These are phyloP conservation scores for Solanum chaucha DNA, from an alignment of 257 asterid species.

Conservation along the genomic window DNA sequence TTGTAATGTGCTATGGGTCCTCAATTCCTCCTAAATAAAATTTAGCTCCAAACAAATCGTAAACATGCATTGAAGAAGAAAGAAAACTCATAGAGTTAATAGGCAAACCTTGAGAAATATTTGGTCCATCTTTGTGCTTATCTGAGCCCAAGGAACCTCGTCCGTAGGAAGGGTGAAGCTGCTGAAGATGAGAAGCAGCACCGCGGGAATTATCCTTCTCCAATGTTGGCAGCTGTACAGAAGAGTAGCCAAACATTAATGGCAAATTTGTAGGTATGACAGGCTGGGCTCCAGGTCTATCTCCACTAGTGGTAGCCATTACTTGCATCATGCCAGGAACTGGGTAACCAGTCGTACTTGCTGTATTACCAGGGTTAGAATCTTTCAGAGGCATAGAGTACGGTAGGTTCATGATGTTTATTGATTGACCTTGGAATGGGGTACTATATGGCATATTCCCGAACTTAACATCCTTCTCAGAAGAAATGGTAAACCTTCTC, in stretches of 20 bases:
- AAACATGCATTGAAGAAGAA: neutral
- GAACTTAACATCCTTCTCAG: conserved; percentile 62
- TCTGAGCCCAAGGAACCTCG: conserved; percentile 39
- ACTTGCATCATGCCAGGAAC: conserved; percentile 52
- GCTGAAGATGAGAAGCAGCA: conserved; percentile 50
- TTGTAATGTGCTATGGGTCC: neutral
- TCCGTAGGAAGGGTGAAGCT: conserved; percentile 33
- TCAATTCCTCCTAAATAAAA: neutral
- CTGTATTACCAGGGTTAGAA: conserved; percentile 25
- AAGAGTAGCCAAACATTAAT: conserved; percentile 60
- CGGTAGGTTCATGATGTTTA: conserved; percentile 37
- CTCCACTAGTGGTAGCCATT: conserved; percentile 37
- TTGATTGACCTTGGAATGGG: conserved; percentile 39
- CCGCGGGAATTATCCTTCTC: conserved; percentile 64
- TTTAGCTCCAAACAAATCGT: neutral
- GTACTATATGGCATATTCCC: conserved; percentile 38
- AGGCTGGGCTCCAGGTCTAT: conserved; percentile 39
- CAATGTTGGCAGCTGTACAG: conserved; percentile 67
- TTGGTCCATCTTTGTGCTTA: conserved; percentile 43
- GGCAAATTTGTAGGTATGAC: conserved; percentile 55
- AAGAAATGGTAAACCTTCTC: conserved; percentile 49
- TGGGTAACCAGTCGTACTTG: conserved; percentile 35
- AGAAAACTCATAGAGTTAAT: neutral
- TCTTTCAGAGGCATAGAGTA: conserved; percentile 52
- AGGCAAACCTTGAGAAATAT: conserved; percentile 54